Evolutionary conservation across 257 asterid genomes (phyloP), one percentile per base, ranked within the genome.

Genomic region (Nemophila menziesii): DNA sequence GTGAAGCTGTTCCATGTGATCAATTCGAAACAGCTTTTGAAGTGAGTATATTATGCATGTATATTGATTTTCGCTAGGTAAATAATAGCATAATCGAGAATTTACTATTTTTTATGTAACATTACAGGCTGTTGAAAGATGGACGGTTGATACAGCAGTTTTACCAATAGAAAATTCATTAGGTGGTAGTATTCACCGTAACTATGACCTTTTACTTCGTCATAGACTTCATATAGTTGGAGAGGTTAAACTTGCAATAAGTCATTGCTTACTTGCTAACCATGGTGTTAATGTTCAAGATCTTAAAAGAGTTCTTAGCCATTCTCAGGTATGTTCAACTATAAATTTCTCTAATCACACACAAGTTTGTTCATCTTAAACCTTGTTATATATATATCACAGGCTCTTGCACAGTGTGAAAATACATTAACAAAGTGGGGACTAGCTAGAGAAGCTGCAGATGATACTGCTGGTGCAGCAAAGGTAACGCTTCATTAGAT

Each of bases 361-460:
- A 24, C 19, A 21, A 20, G 46, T 34, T 15, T 11, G 16, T n/a
- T 37, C 20, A 20, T 17, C 23, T n/a, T n/a, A n/a, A 39, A 54
- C 40, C 40, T 47, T 40, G 50, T 60, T 63, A 60, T 38, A 38
- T n/a, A n/a, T n/a, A n/a, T n/a, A n/a, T 48, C 59, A 13, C 75
- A 90, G 96, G 99, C 99, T 57, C 99, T 90, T 61, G 95, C 99
- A 48, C 99, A 90, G 66, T 90, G 96, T 57, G 99, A 90, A 75
- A 69, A 77, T 72, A 90, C 94, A 26, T 66, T 90, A 61, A 82
- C 94, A 44, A 75, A 70, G 68, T 66, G 73, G 49, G 92, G 95
- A 23, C 76, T 90, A 59, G 99, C 86, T 48, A 72, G 94, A 68
- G 96, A 86, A 79, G 94, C 94, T 44, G 96, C 79, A 55, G 99